These are phyloP conservation scores for Bigelowiella natans DNA, from an alignment of 78 protist genomes.

Conservation along the genomic window DNA sequence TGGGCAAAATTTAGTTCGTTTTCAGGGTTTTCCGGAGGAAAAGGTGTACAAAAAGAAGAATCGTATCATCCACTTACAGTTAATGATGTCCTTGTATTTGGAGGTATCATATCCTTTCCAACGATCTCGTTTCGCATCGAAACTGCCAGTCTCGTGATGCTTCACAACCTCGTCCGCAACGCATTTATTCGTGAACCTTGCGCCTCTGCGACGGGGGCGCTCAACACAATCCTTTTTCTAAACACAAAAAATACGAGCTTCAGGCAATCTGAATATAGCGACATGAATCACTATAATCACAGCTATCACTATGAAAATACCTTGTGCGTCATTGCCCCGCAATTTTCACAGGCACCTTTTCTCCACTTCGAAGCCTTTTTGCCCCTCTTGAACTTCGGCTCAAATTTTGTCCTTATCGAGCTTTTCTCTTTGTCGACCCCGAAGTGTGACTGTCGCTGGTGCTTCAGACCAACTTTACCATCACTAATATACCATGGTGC, in stretches of 20 bases:
- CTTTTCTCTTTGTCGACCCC: not conserved
- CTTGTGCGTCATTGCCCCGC: constrained; percentile 94
- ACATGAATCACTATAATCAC: not conserved
- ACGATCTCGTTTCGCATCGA: not conserved
- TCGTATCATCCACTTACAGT: not conserved
- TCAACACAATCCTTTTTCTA: constrained; percentile 61
- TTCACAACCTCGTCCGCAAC: constrained; percentile 28
- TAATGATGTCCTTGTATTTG: not conserved
- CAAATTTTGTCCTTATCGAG: not conserved
- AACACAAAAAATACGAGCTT: too few species aligned
- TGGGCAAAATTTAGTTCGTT: not conserved
- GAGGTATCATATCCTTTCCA: not conserved
- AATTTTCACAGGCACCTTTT: constrained; percentile 95
- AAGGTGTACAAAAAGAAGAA: too few species aligned
- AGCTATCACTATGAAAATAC: too few species aligned
- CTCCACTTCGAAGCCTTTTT: constrained; percentile 58
- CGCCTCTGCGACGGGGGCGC: constrained; percentile 79
- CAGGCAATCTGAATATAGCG: too few species aligned
- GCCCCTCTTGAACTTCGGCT: constrained; percentile 38
- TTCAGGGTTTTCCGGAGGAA: too few species aligned
- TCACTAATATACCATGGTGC: constrained; percentile 67
- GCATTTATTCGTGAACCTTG: constrained; percentile 50
- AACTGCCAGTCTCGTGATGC: not conserved
- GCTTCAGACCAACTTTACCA: constrained; percentile 51
- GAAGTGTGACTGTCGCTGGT: constrained; percentile 48